Conservation (phyloP, 2,329 filamentous ascomycete genomes). For the Hypoxylon sp. region DNA sequence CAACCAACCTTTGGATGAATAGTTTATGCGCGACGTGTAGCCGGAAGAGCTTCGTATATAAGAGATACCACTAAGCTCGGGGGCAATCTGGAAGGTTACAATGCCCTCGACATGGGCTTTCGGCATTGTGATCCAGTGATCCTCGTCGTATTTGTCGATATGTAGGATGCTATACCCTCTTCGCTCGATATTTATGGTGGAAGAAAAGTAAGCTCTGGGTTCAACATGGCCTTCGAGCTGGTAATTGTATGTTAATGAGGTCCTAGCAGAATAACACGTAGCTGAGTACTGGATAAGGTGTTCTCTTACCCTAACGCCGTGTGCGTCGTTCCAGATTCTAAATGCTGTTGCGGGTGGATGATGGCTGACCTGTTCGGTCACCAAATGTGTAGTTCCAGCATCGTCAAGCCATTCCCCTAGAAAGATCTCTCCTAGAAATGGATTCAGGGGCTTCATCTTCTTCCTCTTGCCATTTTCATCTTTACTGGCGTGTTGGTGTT, state of each 20-base stretch:
- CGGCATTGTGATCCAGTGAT: constrained; percentile 90
- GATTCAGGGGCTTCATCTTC: constrained; percentile 94
- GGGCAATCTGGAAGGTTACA: constrained; percentile 87
- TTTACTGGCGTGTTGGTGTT: constrained; percentile 82
- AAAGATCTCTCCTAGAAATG: constrained; percentile 95
- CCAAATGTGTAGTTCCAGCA: constrained; percentile 84
- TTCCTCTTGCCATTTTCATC: constrained; percentile 89
- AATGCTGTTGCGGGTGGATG: constrained; percentile 97
- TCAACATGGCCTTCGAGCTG: constrained; percentile 89
- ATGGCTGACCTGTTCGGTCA: constrained; percentile 95
- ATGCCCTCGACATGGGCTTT: constrained; percentile 94
- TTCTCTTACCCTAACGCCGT: constrained; percentile 71
- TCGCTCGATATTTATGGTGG: constrained; percentile 95
- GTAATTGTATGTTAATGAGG: constrained; percentile 46
- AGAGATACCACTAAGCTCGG: constrained; percentile 88
- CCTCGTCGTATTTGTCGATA: constrained; percentile 61
- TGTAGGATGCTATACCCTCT: constrained; percentile 90
- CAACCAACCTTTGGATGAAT: constrained; percentile 93
- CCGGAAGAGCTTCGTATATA: constrained; percentile 90
- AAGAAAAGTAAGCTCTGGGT: constrained; percentile 94
- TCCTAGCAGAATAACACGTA: background rate
- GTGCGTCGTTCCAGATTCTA: constrained; percentile 87
- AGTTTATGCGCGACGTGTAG: constrained; percentile 91
- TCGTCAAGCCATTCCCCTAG: constrained; percentile 90
- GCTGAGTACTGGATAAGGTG: background rate